phyloP scores from a whole-genome alignment of 1,139 yeast genomes.

The Lodderomyces jiufengensis region DNA sequence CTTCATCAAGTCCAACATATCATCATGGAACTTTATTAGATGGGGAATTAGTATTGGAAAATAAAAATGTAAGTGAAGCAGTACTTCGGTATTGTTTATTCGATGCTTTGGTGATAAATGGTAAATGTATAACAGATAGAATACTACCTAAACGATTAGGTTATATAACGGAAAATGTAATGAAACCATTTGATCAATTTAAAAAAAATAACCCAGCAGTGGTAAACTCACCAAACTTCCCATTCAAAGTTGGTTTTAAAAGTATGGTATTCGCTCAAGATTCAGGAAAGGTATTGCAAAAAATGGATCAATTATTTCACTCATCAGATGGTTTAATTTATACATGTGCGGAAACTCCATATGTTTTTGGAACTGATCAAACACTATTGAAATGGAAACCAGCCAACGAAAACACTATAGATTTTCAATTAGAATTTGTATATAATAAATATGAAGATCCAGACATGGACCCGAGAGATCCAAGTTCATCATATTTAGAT shows the following conservation, averaged over 20 bases:
- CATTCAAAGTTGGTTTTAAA: slow-evolving; percentile 82
- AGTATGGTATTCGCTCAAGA: slow-evolving; percentile 83
- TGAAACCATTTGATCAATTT: slow-evolving; percentile 74
- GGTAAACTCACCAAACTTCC: slow-evolving; percentile 63
- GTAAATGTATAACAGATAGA: slow-evolving; percentile 63
- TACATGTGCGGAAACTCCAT: slow-evolving; percentile 87
- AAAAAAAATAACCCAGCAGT: slow-evolving; percentile 68
- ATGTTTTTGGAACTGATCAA: slow-evolving; percentile 82
- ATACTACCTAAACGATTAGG: slow-evolving; percentile 80
- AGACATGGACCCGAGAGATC: slow-evolving; percentile 66
- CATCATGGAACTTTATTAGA: slow-evolving; percentile 90
- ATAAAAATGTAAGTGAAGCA: slow-evolving; percentile 44
- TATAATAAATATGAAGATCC: slow-evolving; percentile 68
- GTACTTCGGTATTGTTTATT: slow-evolving; percentile 75
- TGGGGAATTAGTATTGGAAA: slow-evolving; percentile 78
- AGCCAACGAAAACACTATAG: slow-evolving; percentile 89
- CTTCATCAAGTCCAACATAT: slow-evolving; percentile 51
- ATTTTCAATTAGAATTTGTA: slow-evolving; percentile 69
- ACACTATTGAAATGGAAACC: slow-evolving; percentile 94
- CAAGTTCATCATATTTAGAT: slow-evolving; percentile 71
- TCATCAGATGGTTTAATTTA: slow-evolving; percentile 92
- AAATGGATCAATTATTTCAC: slow-evolving; percentile 73
- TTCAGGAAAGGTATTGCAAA: slow-evolving; percentile 70
- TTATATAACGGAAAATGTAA: slow-evolving; percentile 77
- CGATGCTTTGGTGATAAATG: slow-evolving; percentile 85